Conservation (phyloP, 1,284 basidiomycete genomes). For the Entoloma clypeatum region DNA sequence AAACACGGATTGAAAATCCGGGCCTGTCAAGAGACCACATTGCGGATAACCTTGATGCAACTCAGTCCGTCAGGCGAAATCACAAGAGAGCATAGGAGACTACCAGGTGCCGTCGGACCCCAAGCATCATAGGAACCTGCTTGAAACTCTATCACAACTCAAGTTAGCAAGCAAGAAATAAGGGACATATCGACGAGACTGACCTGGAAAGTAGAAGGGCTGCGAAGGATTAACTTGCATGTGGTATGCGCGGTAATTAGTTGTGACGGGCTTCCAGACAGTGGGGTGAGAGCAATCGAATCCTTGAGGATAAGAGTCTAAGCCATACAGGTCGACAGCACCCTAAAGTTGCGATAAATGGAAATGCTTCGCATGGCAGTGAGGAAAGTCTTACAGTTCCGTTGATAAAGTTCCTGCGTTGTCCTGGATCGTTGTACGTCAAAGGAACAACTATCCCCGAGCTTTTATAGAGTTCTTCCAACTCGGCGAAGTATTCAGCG, state of each 20-base stretch:
- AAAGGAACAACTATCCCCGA: slow-evolving; percentile 14
- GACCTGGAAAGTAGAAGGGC: slow-evolving; percentile 21
- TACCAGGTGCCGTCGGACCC: slow-evolving; percentile 21
- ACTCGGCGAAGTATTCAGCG: not conserved
- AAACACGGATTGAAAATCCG: slow-evolving; percentile 72
- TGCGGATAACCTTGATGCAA: slow-evolving; percentile 40
- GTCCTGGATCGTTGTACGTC: slow-evolving; percentile 15
- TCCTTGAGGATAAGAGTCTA: slow-evolving; percentile 23
- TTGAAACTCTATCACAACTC: slow-evolving; percentile 9
- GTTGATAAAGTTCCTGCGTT: slow-evolving; percentile 15
- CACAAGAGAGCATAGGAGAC: too few species aligned
- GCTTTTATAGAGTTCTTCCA: not conserved
- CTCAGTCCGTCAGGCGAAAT: too few species aligned
- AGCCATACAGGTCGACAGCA: slow-evolving; percentile 22
- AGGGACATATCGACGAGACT: slow-evolving; percentile 6
- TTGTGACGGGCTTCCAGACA: slow-evolving; percentile 20
- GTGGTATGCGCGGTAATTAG: slow-evolving; percentile 20
- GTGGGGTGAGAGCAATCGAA: slow-evolving; percentile 20
- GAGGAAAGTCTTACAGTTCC: not conserved
- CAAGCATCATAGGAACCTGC: slow-evolving; percentile 20
- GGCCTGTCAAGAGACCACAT: slow-evolving; percentile 57
- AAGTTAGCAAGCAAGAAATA: not conserved
- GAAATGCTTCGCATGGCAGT: not conserved
- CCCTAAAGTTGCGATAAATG: slow-evolving; percentile 6
- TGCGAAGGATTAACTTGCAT: slow-evolving; percentile 15